These are phyloP conservation scores for Acanthamoeba lenticulata DNA, from an alignment of 208 protist genomes.

Conservation along the genomic window DNA sequence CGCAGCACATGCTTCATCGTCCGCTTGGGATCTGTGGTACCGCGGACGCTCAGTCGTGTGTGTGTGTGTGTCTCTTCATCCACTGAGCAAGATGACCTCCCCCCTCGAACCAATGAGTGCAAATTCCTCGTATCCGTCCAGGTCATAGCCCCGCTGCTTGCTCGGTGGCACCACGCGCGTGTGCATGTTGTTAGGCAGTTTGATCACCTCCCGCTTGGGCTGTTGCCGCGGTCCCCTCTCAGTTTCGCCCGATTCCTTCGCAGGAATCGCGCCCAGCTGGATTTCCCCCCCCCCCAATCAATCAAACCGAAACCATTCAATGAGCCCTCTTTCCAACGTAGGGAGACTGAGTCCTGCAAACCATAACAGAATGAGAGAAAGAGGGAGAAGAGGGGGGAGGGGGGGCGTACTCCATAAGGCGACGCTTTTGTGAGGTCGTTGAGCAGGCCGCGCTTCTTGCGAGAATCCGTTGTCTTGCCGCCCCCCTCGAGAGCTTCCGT, in stretches of 20 bases:
- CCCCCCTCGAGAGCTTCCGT: background rate
- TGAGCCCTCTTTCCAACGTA: too few species aligned
- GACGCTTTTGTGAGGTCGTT: slow-evolving; percentile 3
- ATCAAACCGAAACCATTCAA: too few species aligned
- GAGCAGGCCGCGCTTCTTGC: background rate
- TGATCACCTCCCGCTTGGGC: background rate
- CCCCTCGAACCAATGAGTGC: slow-evolving; percentile 8
- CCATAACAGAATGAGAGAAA: background rate
- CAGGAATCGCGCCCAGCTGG: slow-evolving; percentile 18
- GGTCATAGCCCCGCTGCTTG: slow-evolving; percentile 36
- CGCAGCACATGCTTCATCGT: background rate
- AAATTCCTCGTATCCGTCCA: slow-evolving; percentile 32
- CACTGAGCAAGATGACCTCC: too few species aligned
- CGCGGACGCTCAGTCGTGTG: too few species aligned
- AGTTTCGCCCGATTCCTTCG: background rate
- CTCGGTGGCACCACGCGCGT: background rate
- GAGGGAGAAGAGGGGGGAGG: background rate
- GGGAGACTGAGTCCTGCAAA: too few species aligned
- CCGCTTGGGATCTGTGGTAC: slow-evolving; percentile 25
- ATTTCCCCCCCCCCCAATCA: too few species aligned
- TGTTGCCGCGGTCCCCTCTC: background rate
- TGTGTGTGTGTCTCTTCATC: too few species aligned
- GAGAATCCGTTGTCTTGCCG: background rate
- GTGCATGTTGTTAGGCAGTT: slow-evolving; percentile 38
- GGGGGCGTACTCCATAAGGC: background rate